Evolutionary conservation across 2,329 filamentous ascomycete genomes (phyloP), one percentile per base, ranked within the genome.

Genomic region (Cordyceps farinosa): DNA sequence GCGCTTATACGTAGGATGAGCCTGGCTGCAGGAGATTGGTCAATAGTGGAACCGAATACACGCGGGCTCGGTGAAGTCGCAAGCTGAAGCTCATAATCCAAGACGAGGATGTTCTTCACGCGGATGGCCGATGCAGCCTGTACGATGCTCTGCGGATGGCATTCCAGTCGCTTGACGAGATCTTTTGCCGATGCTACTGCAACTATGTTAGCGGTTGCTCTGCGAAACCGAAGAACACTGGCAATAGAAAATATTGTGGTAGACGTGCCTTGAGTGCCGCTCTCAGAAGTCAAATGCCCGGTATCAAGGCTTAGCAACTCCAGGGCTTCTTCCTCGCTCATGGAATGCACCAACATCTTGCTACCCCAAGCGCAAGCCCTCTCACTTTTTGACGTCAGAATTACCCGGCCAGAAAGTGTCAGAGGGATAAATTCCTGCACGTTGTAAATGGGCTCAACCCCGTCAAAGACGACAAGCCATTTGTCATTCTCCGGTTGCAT

Each of bases 401-500:
- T 70, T 29, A 71, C 66, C 40, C 67, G 67, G 3, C 70, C 70
- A 7, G 65, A 66, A 22, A 70, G 55, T 0, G 69, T 70, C 5
- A 71, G 62, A 13, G 69, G 70, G 32, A 71, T 66, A 29, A 71
- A 69, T 9, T 71, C 67, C 44, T 67, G 66, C 29, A 70, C 61
- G 53, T 70, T 69, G 59, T 69, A 70, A 4, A 69, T 68, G 1
- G 68, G 57, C 53, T 68, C 67, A 48, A 70, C 65, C 11, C 69
- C 67, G 52, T 71, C 70, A 45, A 70, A 67, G 2, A 71, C 64
- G 13, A 70, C 65, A 7, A 71, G 65, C 70, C 70, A 71, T 32
- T 54, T 62, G 42, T 59, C 61, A 47, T 71, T 71, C 22, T 67
- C 66, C 6, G 69, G 68, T 36, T 68, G 66, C 52, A 71, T 61